These are phyloP conservation scores for Monosporascus sp. DNA, from an alignment of 2,329 filamentous ascomycete species.

Conservation along the genomic window DNA sequence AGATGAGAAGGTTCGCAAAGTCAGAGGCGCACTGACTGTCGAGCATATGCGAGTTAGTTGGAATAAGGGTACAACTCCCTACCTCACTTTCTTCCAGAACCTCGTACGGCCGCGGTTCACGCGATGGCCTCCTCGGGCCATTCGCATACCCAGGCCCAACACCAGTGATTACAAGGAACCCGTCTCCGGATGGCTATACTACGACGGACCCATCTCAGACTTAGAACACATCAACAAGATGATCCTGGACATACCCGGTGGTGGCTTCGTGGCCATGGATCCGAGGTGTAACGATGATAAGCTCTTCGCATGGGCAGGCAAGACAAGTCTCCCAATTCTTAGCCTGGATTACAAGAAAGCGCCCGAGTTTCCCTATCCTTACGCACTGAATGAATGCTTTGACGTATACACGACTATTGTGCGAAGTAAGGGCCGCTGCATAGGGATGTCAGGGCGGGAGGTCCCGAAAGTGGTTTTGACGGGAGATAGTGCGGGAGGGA, in stretches of 20 bases:
- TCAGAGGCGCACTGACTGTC: conserved; percentile 78
- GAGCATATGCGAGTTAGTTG: conserved; percentile 89
- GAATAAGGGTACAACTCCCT: conserved; percentile 91
- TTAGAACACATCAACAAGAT: conserved; percentile 72
- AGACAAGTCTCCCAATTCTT: conserved; percentile 79
- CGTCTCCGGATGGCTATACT: conserved; percentile 86
- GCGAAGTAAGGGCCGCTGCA: conserved; percentile 65
- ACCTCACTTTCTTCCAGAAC: conserved; percentile 66
- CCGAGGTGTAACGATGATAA: conserved; percentile 94
- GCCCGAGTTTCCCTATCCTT: conserved; percentile 78
- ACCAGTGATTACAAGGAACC: conserved; percentile 80
- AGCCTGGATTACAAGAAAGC: conserved; percentile 90
- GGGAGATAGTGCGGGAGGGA: conserved; percentile 79
- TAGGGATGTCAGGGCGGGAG: conserved; percentile 64
- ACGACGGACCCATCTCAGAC: conserved; percentile 77
- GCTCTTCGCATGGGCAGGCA: conserved; percentile 85
- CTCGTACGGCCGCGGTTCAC: conserved; percentile 75
- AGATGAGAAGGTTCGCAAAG: conserved; percentile 92
- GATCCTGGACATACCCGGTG: conserved; percentile 85
- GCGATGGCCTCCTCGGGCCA: conserved; percentile 72
- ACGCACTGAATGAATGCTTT: conserved; percentile 81
- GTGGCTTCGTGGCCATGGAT: conserved; percentile 94
- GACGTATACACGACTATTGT: conserved; percentile 76
- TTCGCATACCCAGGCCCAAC: conserved; percentile 76
- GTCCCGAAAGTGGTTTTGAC: conserved; percentile 66